Conservation (phyloP, 371 early-diverging fungal genomes). For the Circinella umbellata region DNA sequence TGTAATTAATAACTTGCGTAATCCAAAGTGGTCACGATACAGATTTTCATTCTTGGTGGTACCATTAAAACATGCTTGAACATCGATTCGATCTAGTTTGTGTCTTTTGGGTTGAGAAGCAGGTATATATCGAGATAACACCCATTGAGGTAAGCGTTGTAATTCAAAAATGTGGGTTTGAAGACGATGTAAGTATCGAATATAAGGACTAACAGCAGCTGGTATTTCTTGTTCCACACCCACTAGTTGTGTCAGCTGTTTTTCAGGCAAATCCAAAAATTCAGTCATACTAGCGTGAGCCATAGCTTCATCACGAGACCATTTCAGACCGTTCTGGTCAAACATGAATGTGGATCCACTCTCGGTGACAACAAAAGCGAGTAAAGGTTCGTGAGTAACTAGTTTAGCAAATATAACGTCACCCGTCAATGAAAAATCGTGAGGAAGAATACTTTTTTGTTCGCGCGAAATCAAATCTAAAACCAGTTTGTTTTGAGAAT, state of each 20-base stretch:
- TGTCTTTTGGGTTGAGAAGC: not conserved
- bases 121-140: slow-evolving; percentile 16
- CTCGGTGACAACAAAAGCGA: slow-evolving; percentile 51
- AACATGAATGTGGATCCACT: slow-evolving; percentile 65
- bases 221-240: slow-evolving; percentile 63
- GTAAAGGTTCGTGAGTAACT: slow-evolving; percentile 25
- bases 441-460: slow-evolving; percentile 4
- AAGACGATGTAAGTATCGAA: slow-evolving; percentile 76
- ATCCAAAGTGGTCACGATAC: slow-evolving; percentile 81
- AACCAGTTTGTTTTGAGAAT: slow-evolving; percentile 14
- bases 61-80: slow-evolving; percentile 37
- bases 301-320: slow-evolving; percentile 89
- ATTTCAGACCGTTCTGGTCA: slow-evolving; percentile 44
- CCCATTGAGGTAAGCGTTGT: slow-evolving; percentile 38
- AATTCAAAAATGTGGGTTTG: slow-evolving; percentile 56
- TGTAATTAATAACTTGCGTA: slow-evolving; percentile 84
- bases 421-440: slow-evolving; percentile 50
- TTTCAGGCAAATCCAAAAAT: slow-evolving; percentile 85
- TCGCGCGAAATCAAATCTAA: slow-evolving; percentile 14
- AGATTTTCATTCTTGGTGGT: slow-evolving; percentile 24
- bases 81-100: slow-evolving; percentile 2
- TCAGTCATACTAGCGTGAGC: slow-evolving; percentile 69
- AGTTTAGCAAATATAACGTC: slow-evolving; percentile 37
- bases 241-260: slow-evolving; percentile 71
- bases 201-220: slow-evolving; percentile 44